A percentile compares a stretch with the other conserved stretches of the same genome.
Conservation (phyloP, 2,329 filamentous ascomycete genomes). For the Colletotrichum eleusines region DNA sequence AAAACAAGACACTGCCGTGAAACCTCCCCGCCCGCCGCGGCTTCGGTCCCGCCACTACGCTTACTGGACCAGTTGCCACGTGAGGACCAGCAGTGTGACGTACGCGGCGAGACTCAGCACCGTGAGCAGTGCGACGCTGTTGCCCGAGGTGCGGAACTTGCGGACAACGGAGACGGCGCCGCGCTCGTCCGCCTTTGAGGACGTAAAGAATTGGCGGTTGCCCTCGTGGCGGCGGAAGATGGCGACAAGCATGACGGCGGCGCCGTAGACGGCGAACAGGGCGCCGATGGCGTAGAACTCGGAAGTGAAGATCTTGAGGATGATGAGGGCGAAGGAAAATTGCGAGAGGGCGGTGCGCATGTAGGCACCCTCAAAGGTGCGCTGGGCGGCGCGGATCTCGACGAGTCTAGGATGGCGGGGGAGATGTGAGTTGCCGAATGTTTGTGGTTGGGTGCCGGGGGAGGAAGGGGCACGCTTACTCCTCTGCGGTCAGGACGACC, state of each 20-base stretch:
- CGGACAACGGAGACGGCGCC: constrained; percentile 55
- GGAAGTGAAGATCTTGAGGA: constrained; percentile 95
- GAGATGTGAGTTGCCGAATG: neutral
- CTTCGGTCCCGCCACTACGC: neutral
- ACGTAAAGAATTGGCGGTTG: constrained; percentile 91
- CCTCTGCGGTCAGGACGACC: constrained; percentile 82
- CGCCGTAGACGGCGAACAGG: constrained; percentile 91
- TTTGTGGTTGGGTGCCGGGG: constrained; percentile 6
- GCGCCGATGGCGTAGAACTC: constrained; percentile 99
- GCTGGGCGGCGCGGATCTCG: constrained; percentile 92
- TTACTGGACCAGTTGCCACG: constrained; percentile 57
- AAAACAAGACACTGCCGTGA: neutral
- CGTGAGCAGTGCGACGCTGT: constrained; percentile 70
- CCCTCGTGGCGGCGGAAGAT: constrained; percentile 90
- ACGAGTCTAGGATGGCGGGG: constrained; percentile 72
- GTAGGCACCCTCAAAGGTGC: constrained; percentile 97
- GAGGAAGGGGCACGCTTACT: constrained; percentile 60
- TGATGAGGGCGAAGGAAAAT: constrained; percentile 93
- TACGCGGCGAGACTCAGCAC: constrained; percentile 69
- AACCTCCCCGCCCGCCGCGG: neutral
- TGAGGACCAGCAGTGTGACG: constrained; percentile 66
- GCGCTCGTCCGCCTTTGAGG: constrained; percentile 50
- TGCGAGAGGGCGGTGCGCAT: constrained; percentile 94
- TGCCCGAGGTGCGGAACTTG: constrained; percentile 74
- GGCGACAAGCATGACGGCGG: constrained; percentile 84